Evolutionary conservation across 225 moss, liverwort and hornwort genomes (phyloP), one percentile per base, ranked within the genome.

Genomic region (Sphagnum tenellum): DNA sequence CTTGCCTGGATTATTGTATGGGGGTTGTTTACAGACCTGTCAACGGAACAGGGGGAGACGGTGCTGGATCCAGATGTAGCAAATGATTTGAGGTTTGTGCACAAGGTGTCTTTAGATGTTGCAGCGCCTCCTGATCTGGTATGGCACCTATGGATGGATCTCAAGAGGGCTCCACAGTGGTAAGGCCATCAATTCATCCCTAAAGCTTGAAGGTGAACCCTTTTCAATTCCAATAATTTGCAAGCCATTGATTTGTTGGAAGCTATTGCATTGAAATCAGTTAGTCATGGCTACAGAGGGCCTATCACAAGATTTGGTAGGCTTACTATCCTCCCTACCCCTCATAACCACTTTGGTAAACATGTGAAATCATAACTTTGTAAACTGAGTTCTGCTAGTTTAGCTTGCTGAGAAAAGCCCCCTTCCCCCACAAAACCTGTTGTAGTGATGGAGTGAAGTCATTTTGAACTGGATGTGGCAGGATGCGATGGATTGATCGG

Each of bases 401-500:
- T 11, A 3, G 44, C 46, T 47, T 45, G 8, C 61, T 61, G 44
- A 61, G 11, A 3, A 61, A 46, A n/a, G 29, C 29, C 29, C 29
- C 29, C 29, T 29, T 29, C 29, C 29, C 29, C 29, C 29, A 29
- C 29, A 29, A 29, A 1, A 29, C 29, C 29, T 29, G 29, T 29
- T 29, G 29, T 29, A 29, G 29, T 29, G 29, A 29, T 29, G 29
- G 9, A 52, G 6, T 52, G 52, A 9, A 52, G 52, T 52, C 52
- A 52, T 52, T 50, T 64, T 5, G 45, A 4, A 13, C 46, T 4
- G 10, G 3, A 47, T 64, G 12, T 64, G 11, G 11, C 66, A 82
- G 79, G 82, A 82, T 82, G 82, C 78, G 79, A 12, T 82, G 82
- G 82, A 82, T 82, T 66, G 82, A 82, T 71, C 71, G 79, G 49